Conservation (phyloP, 345 rosid genomes). For the Hibiscus mutabilis region DNA sequence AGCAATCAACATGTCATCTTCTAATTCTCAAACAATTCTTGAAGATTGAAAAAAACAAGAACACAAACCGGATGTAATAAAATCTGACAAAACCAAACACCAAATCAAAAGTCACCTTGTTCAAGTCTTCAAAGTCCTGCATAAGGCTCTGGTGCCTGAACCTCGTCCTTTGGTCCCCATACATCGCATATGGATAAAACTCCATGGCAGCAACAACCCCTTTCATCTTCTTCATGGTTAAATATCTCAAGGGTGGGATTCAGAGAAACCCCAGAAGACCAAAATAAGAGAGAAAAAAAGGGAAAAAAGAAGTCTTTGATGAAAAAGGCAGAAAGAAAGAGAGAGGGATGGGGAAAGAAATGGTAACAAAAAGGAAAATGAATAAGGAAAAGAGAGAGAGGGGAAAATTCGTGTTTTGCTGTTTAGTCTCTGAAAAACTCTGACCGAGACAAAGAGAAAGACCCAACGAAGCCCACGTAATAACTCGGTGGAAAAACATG, state of each 20-base stretch:
- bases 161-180: slow-evolving; percentile 39
- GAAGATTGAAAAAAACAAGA: neutral
- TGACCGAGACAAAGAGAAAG: slow-evolving; percentile 69
- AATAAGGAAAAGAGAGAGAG: neutral
- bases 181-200: slow-evolving; percentile 4
- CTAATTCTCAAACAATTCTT: neutral
- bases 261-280: neutral
- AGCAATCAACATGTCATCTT: neutral
- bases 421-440: slow-evolving; percentile 57
- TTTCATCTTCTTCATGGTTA: slow-evolving; percentile 6
- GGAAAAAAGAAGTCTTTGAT: neutral
- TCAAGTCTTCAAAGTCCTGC: slow-evolving; percentile 53
- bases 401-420: slow-evolving; percentile 39
- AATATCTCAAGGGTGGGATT: neutral
- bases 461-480: slow-evolving; percentile 81
- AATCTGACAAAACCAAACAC: too few relatives aligned
- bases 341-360: neutral
- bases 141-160: slow-evolving; percentile 50
- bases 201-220: neutral
- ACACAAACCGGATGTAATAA: slow-evolving; percentile 33
- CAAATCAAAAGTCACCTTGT: slow-evolving; percentile 33
- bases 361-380: neutral
- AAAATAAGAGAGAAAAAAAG: neutral
- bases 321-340: neutral
- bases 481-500: slow-evolving; percentile 28